These are phyloP conservation scores for Carpinus viminea DNA, from an alignment of 306 rosid genomes.

Conservation along the genomic window DNA sequence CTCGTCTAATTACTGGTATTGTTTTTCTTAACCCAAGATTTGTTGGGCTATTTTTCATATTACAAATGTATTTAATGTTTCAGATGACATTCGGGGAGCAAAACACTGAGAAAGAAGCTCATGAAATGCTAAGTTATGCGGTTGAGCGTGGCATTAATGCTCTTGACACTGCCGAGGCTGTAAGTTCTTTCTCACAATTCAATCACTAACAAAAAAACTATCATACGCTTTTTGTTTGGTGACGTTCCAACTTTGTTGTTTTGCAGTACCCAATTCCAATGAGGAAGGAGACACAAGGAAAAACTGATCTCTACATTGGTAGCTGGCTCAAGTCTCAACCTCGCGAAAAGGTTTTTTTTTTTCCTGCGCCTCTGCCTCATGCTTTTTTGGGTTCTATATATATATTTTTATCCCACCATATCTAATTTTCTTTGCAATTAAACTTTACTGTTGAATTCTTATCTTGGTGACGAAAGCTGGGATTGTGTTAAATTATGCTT, in stretches of 20 bases:
- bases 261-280: slow-evolving; percentile 85
- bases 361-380: not conserved
- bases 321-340: slow-evolving; percentile 88
- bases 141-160: slow-evolving; percentile 70
- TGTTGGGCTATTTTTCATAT: not conserved
- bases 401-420: no score
- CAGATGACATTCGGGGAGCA: slow-evolving; percentile 93
- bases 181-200: slow-evolving; percentile 31
- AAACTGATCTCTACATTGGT: slow-evolving; percentile 68
- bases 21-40: not conserved
- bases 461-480: not conserved
- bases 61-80: slow-evolving; percentile 24
- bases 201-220: not conserved
- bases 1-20: not conserved
- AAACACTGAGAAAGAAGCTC: slow-evolving; percentile 86
- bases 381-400: not conserved
- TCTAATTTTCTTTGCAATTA: not conserved
- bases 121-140: slow-evolving; percentile 70
- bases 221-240: not conserved
- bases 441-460: not conserved
- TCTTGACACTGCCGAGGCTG: slow-evolving; percentile 79
- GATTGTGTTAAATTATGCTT: not conserved
- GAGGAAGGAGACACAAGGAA: slow-evolving; percentile 86
- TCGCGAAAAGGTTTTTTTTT: slow-evolving; percentile 72
- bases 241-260: not conserved